These are phyloP conservation scores for Lichina pygmaea DNA, from an alignment of 495 filamentous ascomycete species.

Conservation along the genomic window DNA sequence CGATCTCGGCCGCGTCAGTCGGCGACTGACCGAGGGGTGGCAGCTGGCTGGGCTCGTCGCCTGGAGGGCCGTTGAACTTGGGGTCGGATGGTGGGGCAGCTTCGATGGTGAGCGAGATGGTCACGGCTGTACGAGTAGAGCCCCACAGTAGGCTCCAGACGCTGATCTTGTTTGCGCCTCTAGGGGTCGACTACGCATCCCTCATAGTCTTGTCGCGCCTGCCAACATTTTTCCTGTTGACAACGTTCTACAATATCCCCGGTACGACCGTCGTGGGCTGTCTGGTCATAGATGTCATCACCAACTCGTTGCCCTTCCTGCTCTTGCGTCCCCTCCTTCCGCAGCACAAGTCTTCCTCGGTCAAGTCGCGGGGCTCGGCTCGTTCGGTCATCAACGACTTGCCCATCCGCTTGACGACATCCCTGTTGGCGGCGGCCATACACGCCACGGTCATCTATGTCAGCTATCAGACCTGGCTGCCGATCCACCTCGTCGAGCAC, in stretches of 20 bases:
- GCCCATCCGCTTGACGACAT: slow-evolving; percentile 31
- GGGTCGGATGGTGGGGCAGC: slow-evolving; percentile 37
- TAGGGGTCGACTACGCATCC: slow-evolving; percentile 40
- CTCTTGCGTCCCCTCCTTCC: slow-evolving; percentile 36
- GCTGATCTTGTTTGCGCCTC: neutral
- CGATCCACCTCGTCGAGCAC: slow-evolving; percentile 34
- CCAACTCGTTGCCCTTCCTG: slow-evolving; percentile 40
- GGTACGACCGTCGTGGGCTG: slow-evolving; percentile 25
- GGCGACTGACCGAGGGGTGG: slow-evolving; percentile 27
- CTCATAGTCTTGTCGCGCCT: slow-evolving; percentile 42
- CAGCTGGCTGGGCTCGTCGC: slow-evolving; percentile 31
- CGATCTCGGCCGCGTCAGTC: slow-evolving; percentile 34
- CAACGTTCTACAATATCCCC: slow-evolving; percentile 43
- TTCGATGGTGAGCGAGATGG: slow-evolving; percentile 30
- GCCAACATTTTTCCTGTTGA: slow-evolving; percentile 41
- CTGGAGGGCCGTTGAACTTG: slow-evolving; percentile 45
- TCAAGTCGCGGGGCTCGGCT: slow-evolving; percentile 24
- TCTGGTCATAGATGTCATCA: slow-evolving; percentile 33
- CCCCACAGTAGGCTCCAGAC: neutral
- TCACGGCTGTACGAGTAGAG: neutral
- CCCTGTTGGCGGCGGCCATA: slow-evolving; percentile 34
- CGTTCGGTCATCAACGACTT: slow-evolving; percentile 41
- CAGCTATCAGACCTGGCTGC: slow-evolving; percentile 37
- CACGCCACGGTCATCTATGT: slow-evolving; percentile 38
- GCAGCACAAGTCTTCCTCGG: slow-evolving; percentile 28